Conservation (phyloP, 2,329 filamentous ascomycete genomes). For the Phialophora tarda region DNA sequence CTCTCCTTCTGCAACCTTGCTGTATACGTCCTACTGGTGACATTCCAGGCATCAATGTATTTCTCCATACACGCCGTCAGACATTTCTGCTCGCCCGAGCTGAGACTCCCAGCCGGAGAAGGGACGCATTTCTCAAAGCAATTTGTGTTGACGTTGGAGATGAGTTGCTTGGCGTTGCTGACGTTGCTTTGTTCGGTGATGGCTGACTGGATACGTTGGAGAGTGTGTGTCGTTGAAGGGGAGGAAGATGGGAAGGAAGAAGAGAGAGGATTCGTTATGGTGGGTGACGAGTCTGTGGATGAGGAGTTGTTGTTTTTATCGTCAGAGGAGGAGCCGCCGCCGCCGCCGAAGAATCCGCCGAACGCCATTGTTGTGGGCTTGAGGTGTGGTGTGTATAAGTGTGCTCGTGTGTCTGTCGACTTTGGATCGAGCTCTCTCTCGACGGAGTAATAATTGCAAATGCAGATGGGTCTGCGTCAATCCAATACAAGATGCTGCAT, state of each 20-base stretch:
- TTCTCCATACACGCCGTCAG: slow-evolving; percentile 81
- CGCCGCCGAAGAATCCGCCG: slow-evolving; percentile 46
- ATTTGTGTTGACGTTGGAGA: slow-evolving; percentile 80
- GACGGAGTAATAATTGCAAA: background rate
- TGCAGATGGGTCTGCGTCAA: slow-evolving; percentile 10
- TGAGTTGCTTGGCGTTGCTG: slow-evolving; percentile 71
- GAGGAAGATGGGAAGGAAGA: slow-evolving; percentile 33
- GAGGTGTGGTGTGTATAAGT: background rate
- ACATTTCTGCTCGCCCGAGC: slow-evolving; percentile 71
- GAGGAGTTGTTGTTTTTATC: slow-evolving; percentile 36
- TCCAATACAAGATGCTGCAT: background rate
- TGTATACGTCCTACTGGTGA: slow-evolving; percentile 72
- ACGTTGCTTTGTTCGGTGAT: slow-evolving; percentile 69
- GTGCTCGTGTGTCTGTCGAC: background rate
- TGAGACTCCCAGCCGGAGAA: slow-evolving; percentile 70
- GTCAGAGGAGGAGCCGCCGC: slow-evolving; percentile 41
- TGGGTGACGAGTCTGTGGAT: slow-evolving; percentile 23
- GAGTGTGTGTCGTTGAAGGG: slow-evolving; percentile 28
- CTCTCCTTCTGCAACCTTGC: slow-evolving; percentile 65
- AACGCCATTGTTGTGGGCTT: slow-evolving; percentile 36
- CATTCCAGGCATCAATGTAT: slow-evolving; percentile 81
- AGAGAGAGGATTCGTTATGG: slow-evolving; percentile 25
- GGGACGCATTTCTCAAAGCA: slow-evolving; percentile 80
- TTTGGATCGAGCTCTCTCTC: background rate
- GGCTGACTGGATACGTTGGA: slow-evolving; percentile 54